These are phyloP conservation scores for Angomonas ambiguus DNA, from an alignment of 208 protist species.

Conservation along the genomic window DNA sequence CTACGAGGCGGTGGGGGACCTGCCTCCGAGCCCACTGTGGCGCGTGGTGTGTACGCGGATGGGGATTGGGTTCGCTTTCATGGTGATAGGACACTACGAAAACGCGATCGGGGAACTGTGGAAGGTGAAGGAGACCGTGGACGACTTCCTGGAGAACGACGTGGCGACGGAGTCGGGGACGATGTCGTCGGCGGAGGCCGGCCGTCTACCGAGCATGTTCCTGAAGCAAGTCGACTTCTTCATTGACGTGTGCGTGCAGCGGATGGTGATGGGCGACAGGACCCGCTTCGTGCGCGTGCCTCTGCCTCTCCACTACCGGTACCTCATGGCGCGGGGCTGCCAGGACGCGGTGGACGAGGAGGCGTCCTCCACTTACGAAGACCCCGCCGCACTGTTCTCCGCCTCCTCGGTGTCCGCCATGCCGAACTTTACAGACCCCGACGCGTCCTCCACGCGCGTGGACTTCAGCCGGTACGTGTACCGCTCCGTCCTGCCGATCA, in stretches of 20 bases:
- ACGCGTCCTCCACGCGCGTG: no score
- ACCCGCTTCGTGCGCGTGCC: conserved; percentile 11
- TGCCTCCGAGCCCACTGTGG: conserved; percentile 8
- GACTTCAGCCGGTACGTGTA: no score
- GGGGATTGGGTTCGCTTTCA: conserved; percentile 28
- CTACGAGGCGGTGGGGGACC: conserved; percentile 21
- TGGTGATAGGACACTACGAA: conserved; percentile 33
- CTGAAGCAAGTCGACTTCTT: conserved; percentile 6
- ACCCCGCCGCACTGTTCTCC: neutral
- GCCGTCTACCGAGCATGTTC: neutral
- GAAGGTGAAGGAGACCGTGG: conserved; percentile 15
- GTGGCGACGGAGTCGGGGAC: conserved; percentile 7
- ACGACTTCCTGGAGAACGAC: conserved; percentile 15
- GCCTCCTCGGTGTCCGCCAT: neutral
- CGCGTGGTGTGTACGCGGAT: conserved; percentile 20
- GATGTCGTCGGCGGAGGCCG: conserved; percentile 1
- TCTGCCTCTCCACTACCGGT: neutral
- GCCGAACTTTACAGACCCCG: neutral
- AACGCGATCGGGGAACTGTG: conserved; percentile 14
- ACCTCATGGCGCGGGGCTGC: neutral
- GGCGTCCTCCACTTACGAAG: neutral
- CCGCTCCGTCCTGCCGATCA: neutral
- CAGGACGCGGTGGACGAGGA: neutral
- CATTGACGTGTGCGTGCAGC: conserved; percentile 12
- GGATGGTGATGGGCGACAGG: conserved; percentile 8